Conservation (phyloP, 805 yeast genomes). For the Yarrowia deformans region DNA sequence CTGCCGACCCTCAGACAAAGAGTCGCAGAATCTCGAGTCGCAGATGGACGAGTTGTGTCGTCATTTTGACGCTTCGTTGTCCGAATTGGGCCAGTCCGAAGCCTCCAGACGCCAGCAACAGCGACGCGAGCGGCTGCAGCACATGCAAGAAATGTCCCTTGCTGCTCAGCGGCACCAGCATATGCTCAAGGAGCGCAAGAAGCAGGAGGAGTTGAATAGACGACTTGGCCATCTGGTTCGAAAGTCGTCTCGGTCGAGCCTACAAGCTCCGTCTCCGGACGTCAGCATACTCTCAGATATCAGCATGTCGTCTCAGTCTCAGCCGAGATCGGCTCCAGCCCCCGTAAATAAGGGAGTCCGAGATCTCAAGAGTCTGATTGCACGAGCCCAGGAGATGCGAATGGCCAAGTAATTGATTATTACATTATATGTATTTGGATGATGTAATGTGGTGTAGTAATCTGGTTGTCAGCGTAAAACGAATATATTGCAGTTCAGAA, state of each 20-base stretch:
- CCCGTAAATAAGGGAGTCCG: slow-evolving; percentile 34
- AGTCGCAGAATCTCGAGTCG: slow-evolving; percentile 19
- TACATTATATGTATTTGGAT: not conserved
- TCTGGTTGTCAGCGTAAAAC: too few relatives aligned
- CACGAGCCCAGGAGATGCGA: slow-evolving; percentile 18
- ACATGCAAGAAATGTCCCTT: slow-evolving; percentile 27
- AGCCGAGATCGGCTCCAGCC: slow-evolving; percentile 6
- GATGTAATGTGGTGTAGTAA: too few relatives aligned
- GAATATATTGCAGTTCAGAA: too few relatives aligned
- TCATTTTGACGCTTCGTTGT: slow-evolving; percentile 5
- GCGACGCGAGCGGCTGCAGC: slow-evolving; percentile 10
- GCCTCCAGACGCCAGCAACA: slow-evolving; percentile 6
- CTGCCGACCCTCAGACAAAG: slow-evolving; percentile 14
- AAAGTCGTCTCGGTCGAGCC: slow-evolving; percentile 5
- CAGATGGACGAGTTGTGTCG: slow-evolving; percentile 25
- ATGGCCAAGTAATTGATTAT: slow-evolving; percentile 4
- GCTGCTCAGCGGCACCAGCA: slow-evolving; percentile 23
- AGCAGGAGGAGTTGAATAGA: slow-evolving; percentile 29
- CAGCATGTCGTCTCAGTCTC: slow-evolving; percentile 15
- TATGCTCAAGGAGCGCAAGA: slow-evolving; percentile 24
- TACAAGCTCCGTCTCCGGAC: not conserved
- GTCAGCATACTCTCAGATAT: slow-evolving; percentile 3
- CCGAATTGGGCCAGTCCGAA: slow-evolving; percentile 2
- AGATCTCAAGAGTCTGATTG: slow-evolving; percentile 32
- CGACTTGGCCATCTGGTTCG: slow-evolving; percentile 5